Percentiles rank a stretch among this genome's conserved stretches.
These are phyloP conservation scores for Solanum tacnaense DNA, from an alignment of 257 asterid species.

Conservation along the genomic window DNA sequence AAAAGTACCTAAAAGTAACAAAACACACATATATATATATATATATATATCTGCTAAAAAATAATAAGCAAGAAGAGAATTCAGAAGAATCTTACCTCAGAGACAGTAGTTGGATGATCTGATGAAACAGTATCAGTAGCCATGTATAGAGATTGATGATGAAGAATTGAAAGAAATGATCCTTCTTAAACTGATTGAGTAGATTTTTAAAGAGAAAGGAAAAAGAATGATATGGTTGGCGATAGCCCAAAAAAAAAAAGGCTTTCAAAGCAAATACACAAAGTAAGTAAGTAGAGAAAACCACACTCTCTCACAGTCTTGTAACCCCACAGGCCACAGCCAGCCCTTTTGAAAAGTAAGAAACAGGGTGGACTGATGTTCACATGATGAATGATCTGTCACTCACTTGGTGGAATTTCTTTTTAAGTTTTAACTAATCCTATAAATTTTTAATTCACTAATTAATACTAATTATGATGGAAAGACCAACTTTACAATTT, in stretches of 20 bases:
- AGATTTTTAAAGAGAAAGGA: not conserved
- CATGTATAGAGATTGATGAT: conserved; percentile 24
- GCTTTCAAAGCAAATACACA: conserved; percentile 27
- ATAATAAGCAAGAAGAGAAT: not conserved
- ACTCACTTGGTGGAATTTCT: conserved; percentile 25
- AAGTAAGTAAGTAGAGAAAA: conserved; percentile 14
- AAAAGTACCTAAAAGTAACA: not conserved
- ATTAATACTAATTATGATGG: not conserved
- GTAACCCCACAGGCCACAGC: not conserved
- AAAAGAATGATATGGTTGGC: conserved; percentile 64
- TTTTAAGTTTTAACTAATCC: conserved; percentile 2
- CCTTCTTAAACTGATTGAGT: not conserved
- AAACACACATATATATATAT: too few species aligned
- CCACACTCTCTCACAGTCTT: not conserved
- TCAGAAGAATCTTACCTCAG: conserved; percentile 25
- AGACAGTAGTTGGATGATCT: conserved; percentile 25
- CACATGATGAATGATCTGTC: conserved; percentile 81
- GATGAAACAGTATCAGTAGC: conserved; percentile 55
- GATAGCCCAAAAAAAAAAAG: conserved; percentile 24
- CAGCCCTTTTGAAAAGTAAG: not conserved
- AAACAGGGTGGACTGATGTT: conserved; percentile 16
- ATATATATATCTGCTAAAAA: too few species aligned
- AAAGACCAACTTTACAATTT: not conserved
- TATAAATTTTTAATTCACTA: not conserved
- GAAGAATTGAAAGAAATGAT: not conserved